Conservation (phyloP, 2,329 filamentous ascomycete genomes). For the Elsinoe ampelina region DNA sequence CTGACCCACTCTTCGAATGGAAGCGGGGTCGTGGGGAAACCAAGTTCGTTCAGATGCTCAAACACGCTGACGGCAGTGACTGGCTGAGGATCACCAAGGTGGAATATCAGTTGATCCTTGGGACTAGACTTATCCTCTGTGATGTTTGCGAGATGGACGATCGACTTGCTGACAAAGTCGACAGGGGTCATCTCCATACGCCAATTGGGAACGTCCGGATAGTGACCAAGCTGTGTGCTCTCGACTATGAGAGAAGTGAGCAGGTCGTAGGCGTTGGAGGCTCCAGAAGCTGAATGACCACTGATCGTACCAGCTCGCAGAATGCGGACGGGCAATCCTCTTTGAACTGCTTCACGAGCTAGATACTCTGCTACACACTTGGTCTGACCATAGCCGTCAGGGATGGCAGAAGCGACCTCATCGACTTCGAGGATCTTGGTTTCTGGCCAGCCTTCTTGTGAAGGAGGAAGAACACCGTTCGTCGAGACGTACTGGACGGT, state of each 20-base stretch:
- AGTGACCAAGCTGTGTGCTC: slow-evolving; percentile 61
- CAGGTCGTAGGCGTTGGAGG: slow-evolving; percentile 70
- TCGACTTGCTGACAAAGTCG: slow-evolving; percentile 68
- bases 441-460: slow-evolving; percentile 61
- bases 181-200: slow-evolving; percentile 76
- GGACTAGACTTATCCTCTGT: slow-evolving; percentile 39
- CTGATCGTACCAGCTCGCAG: slow-evolving; percentile 69
- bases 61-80: slow-evolving; percentile 60
- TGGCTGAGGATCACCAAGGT: slow-evolving; percentile 64
- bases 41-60: slow-evolving; percentile 53
- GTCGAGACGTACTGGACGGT: slow-evolving; percentile 73
- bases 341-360: slow-evolving; percentile 57
- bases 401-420: slow-evolving; percentile 58
- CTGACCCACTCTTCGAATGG: slow-evolving; percentile 65
- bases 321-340: slow-evolving; percentile 61
- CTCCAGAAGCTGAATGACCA: slow-evolving; percentile 64
- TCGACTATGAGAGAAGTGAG: slow-evolving; percentile 68
- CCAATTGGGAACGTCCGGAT: slow-evolving; percentile 65
- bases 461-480: slow-evolving; percentile 67
- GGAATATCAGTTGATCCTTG: slow-evolving; percentile 52
- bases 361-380: slow-evolving; percentile 76
- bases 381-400: slow-evolving; percentile 68
- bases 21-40: slow-evolving; percentile 59
- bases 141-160: slow-evolving; percentile 60
- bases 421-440: slow-evolving; percentile 57